Percentiles rank a stretch among this genome's conserved stretches.
Evolutionary conservation across 2,329 filamentous ascomycete genomes (phyloP).

Genomic region (Colletotrichum coccodes): DNA sequence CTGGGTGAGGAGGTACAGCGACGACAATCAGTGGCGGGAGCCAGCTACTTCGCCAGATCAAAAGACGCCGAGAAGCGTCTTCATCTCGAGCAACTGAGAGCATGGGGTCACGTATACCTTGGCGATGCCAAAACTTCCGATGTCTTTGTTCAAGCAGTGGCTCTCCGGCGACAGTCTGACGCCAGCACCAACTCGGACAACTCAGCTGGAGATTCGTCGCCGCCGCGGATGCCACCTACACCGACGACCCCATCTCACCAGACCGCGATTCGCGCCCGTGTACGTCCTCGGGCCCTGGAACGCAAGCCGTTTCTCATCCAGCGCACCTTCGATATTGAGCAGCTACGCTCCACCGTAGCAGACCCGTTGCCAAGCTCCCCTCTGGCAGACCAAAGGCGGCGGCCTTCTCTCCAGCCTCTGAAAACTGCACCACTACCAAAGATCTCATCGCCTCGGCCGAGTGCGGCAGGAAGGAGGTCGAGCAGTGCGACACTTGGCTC

Average conservation of each 20-base stretch:
- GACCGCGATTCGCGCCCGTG: slow-evolving; percentile 54
- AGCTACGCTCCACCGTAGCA: slow-evolving; percentile 58
- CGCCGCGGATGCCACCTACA: slow-evolving; percentile 12
- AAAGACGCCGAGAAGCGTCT: slow-evolving; percentile 22
- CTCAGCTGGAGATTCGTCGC: slow-evolving; percentile 4
- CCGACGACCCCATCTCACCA: slow-evolving; percentile 11
- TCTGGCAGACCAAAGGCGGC: not conserved
- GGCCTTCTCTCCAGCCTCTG: slow-evolving; percentile 27
- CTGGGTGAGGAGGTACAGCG: slow-evolving; percentile 36
- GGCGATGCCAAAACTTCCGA: slow-evolving; percentile 53
- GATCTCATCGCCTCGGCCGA: slow-evolving; percentile 22
- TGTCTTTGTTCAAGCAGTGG: slow-evolving; percentile 55
- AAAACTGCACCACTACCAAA: slow-evolving; percentile 14
- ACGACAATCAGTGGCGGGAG: slow-evolving; percentile 38
- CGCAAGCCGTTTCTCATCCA: slow-evolving; percentile 58
- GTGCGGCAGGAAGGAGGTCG: slow-evolving; percentile 34
- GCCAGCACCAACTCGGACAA: slow-evolving; percentile 32
- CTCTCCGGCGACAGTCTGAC: slow-evolving; percentile 47
- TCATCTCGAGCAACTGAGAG: slow-evolving; percentile 47
- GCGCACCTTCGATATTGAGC: slow-evolving; percentile 60
- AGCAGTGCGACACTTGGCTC: slow-evolving; percentile 38
- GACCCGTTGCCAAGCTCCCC: slow-evolving; percentile 39
- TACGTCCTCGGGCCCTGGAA: slow-evolving; percentile 52
- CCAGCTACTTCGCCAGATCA: slow-evolving; percentile 11
- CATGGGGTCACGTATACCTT: slow-evolving; percentile 54